A percentile compares a stretch with the other conserved stretches of the same genome.
Evolutionary conservation across 805 yeast genomes (phyloP).

Genomic region (Candida tibetensis): DNA sequence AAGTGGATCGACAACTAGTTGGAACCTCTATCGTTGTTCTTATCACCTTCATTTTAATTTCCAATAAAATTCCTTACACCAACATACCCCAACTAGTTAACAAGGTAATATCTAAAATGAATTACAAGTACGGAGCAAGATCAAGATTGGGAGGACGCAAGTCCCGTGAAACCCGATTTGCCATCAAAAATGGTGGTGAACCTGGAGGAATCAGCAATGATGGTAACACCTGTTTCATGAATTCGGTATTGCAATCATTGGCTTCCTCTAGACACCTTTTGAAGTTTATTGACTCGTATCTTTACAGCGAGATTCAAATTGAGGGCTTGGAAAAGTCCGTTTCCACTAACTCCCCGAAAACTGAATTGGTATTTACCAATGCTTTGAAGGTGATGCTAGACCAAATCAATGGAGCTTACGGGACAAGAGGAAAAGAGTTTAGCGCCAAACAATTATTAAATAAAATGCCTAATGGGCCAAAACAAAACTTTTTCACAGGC

Average conservation of each 20-base stretch:
- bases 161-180: slow-evolving; percentile 34
- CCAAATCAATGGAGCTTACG: slow-evolving; percentile 56
- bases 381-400: slow-evolving; percentile 51
- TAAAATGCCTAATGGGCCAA: slow-evolving; percentile 75
- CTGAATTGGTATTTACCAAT: slow-evolving; percentile 46
- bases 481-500: slow-evolving; percentile 72
- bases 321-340: slow-evolving; percentile 12
- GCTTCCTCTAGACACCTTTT: slow-evolving; percentile 67
- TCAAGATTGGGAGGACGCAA: slow-evolving; percentile 6
- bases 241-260: slow-evolving; percentile 78
- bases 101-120: slow-evolving; percentile 6
- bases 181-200: slow-evolving; percentile 62
- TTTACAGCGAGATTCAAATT: slow-evolving; percentile 29
- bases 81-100: slow-evolving; percentile 6
- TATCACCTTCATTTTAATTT: slow-evolving; percentile 1
- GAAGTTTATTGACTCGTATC: slow-evolving; percentile 49
- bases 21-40: slow-evolving; percentile 5
- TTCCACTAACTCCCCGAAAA: slow-evolving; percentile 19
- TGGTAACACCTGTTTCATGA: slow-evolving; percentile 95
- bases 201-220: slow-evolving; percentile 87
- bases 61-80: background rate
- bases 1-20: background rate
- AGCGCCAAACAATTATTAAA: slow-evolving; percentile 59
- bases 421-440: slow-evolving; percentile 54
- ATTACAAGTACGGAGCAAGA: slow-evolving; percentile 8